Evolutionary conservation across 176 grass and related monocot species (phyloP).

Genomic region (Hordeum vulgare): MorexV3_pseudomolecules_assembly NC_058520.1:561803834-561804333

Average conservation of each 20-base stretch:
- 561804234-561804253: conserved; percentile 41
- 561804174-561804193: conserved; percentile 18
- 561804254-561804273: too few relatives aligned
- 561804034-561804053: conserved; percentile 45
- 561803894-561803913: too few relatives aligned
- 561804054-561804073: too few relatives aligned
- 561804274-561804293: not conserved
- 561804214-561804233: conserved; percentile 32
- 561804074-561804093: conserved; percentile 45
- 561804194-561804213: conserved; percentile 50
- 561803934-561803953: conserved; percentile 27
- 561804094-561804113: conserved; percentile 65
- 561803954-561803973: conserved; percentile 29
- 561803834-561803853: too few relatives aligned
- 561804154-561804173: conserved; percentile 44
- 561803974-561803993: conserved; percentile 53
- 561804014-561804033: conserved; percentile 68
- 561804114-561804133: conserved; percentile 48
- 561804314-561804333: not conserved
- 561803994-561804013: conserved; percentile 59
- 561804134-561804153: conserved; percentile 65
- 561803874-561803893: too few relatives aligned
- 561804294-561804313: not conserved
- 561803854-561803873: too few relatives aligned
- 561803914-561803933: too few relatives aligned